Conservation (phyloP, 257 asterid species). For the Solanum chilense region DNA sequence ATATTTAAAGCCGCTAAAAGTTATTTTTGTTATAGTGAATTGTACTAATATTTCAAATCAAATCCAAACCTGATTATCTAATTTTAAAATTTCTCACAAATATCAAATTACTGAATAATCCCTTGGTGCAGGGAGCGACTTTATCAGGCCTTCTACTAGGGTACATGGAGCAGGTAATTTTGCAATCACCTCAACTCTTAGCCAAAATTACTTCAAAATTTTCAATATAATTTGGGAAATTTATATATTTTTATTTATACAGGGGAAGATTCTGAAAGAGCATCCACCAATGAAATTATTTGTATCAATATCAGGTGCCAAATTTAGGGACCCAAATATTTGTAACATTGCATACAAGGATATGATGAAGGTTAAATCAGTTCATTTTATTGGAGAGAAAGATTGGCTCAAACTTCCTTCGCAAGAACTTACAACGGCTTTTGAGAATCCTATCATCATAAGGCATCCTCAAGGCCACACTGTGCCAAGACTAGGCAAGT, state of each 20-base stretch:
- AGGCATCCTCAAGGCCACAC: constrained; percentile 65
- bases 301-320: constrained; percentile 53
- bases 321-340: constrained; percentile 42
- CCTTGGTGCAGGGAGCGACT: constrained; percentile 39
- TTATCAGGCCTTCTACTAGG: constrained; percentile 44
- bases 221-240: not conserved
- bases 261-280: constrained; percentile 46
- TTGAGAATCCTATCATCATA: constrained; percentile 37
- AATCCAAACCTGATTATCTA: too few species aligned
- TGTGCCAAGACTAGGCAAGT: constrained; percentile 49
- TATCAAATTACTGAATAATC: not conserved
- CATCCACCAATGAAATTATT: constrained; percentile 39
- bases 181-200: not conserved
- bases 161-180: constrained; percentile 28
- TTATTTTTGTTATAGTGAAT: too few species aligned
- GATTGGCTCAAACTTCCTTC: constrained; percentile 57
- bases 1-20: too few species aligned
- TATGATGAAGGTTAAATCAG: constrained; percentile 36
- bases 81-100: too few species aligned
- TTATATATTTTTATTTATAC: not conserved
- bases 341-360: constrained; percentile 43
- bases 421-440: constrained; percentile 44
- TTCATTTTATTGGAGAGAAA: constrained; percentile 54
- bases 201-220: not conserved
- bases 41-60: too few species aligned